phyloP scores from a whole-genome alignment of 148 eudicot genomes.

The Dysphania ambrosioides region DNA sequence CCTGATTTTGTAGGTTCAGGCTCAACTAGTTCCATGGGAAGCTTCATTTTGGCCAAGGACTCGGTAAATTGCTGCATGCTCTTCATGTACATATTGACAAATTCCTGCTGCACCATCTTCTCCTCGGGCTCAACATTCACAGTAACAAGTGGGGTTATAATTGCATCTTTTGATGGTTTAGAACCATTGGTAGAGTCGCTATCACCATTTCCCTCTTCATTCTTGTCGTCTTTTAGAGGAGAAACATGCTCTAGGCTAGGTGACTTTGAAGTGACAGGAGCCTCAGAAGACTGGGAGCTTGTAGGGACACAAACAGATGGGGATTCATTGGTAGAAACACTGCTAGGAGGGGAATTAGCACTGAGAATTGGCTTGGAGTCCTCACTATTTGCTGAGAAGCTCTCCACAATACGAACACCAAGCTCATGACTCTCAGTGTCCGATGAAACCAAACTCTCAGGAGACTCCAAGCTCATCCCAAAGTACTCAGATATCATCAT shows the following conservation, averaged over 20 bases:
- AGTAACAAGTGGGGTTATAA: slow-evolving; percentile 45
- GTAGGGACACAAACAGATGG: slow-evolving; percentile 48
- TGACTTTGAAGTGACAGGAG: slow-evolving; percentile 42
- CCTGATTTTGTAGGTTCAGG: slow-evolving; percentile 61
- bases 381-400: slow-evolving; percentile 37
- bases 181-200: slow-evolving; percentile 34
- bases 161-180: slow-evolving; percentile 27
- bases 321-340: slow-evolving; percentile 60
- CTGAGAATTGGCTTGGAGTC: slow-evolving; percentile 38
- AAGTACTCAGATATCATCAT: slow-evolving; percentile 86
- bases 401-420: slow-evolving; percentile 47
- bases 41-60: slow-evolving; percentile 93
- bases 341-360: slow-evolving; percentile 60
- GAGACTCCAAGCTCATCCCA: slow-evolving; percentile 46
- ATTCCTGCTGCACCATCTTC: slow-evolving; percentile 88
- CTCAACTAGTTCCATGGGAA: slow-evolving; percentile 63
- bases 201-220: slow-evolving; percentile 40
- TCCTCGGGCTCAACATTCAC: slow-evolving; percentile 66
- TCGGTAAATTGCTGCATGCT: slow-evolving; percentile 98
- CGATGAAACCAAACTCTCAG: slow-evolving; percentile 56
- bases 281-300: slow-evolving; percentile 56
- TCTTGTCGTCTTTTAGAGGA: slow-evolving; percentile 38
- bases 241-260: slow-evolving; percentile 50
- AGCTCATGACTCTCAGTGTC: slow-evolving; percentile 64
- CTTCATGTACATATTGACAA: slow-evolving; percentile 96